Conservation (phyloP, 345 rosid species). For the Rhizophora mangle region DNA sequence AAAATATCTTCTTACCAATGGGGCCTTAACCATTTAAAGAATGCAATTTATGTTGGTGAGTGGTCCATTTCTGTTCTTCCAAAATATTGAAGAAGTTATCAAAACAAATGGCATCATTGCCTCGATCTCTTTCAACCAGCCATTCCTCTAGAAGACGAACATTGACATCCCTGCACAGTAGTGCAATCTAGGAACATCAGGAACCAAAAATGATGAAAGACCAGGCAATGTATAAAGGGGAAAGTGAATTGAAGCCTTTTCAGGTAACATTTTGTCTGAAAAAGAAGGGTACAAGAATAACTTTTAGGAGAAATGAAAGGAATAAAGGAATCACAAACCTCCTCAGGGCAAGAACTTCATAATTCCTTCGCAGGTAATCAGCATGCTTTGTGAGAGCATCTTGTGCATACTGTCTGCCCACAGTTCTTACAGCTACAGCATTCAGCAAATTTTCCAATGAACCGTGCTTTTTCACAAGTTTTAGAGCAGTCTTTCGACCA, state of each 20-base stretch:
- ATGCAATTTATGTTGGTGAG: constrained; percentile 19
- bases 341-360: constrained; percentile 75
- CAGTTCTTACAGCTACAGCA: constrained; percentile 80
- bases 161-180: constrained; percentile 56
- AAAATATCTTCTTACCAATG: constrained; percentile 13
- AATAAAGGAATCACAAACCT: constrained; percentile 37
- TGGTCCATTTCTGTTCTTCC: constrained; percentile 27
- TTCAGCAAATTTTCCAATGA: constrained; percentile 78
- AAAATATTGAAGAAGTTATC: constrained; percentile 44
- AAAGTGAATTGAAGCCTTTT: neutral
- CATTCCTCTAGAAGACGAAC: constrained; percentile 74
- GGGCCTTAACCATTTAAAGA: constrained; percentile 27
- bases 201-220: constrained; percentile 4
- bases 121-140: constrained; percentile 58
- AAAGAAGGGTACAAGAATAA: neutral
- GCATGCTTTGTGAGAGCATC: constrained; percentile 83
- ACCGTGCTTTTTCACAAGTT: constrained; percentile 80
- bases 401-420: constrained; percentile 76
- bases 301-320: neutral
- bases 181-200: constrained; percentile 4
- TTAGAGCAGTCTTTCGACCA: constrained; percentile 80
- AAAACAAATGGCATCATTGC: constrained; percentile 53
- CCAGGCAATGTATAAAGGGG: neutral
- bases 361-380: constrained; percentile 77
- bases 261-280: neutral